A percentile compares a stretch with the other conserved stretches of the same genome.
phyloP scores from a whole-genome alignment of 768 basidiomycete genomes.

The Pleurotus tuoliensis region DNA sequence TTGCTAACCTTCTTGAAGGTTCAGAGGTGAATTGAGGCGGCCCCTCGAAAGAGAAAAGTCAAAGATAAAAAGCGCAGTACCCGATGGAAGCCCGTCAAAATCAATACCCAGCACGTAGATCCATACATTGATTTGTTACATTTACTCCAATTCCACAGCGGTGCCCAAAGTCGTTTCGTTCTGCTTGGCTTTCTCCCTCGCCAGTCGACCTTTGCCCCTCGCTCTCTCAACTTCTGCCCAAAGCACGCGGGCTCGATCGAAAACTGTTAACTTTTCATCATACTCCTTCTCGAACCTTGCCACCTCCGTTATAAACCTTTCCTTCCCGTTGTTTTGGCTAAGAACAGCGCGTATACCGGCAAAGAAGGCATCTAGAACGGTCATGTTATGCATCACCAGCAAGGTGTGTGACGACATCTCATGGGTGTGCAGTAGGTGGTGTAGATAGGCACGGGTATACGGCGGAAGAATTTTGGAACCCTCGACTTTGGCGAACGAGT shows the following conservation, averaged over 20 bases:
- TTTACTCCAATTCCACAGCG: slow-evolving; percentile 6
- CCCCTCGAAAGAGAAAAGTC: no score
- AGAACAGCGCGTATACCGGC: slow-evolving; percentile 45
- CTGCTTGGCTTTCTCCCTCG: slow-evolving; percentile 53
- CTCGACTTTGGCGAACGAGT: slow-evolving; percentile 15
- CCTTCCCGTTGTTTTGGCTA: slow-evolving; percentile 4
- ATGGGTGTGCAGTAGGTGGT: slow-evolving; percentile 84
- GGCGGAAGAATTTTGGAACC: slow-evolving; percentile 17
- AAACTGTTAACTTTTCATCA: slow-evolving; percentile 41
- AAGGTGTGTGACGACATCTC: slow-evolving; percentile 86
- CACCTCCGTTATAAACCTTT: slow-evolving; percentile 41
- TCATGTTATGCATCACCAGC: slow-evolving; percentile 71
- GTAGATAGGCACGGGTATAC: slow-evolving; percentile 63
- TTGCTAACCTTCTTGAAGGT: no score
- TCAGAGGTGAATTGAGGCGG: no score
- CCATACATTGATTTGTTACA: neutral
- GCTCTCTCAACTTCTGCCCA: slow-evolving; percentile 70
- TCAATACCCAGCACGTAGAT: neutral
- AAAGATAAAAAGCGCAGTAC: no score
- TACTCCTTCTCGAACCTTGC: slow-evolving; percentile 47
- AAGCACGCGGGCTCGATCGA: slow-evolving; percentile 45
- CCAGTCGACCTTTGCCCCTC: slow-evolving; percentile 72
- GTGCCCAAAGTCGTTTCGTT: slow-evolving; percentile 10
- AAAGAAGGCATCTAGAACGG: slow-evolving; percentile 65
- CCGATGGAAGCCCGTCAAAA: neutral